A percentile compares a stretch with the other conserved stretches of the same genome.
phyloP scores from a whole-genome alignment of 495 filamentous ascomycete genomes.

The Sphaerosporella brunnea region DNA sequence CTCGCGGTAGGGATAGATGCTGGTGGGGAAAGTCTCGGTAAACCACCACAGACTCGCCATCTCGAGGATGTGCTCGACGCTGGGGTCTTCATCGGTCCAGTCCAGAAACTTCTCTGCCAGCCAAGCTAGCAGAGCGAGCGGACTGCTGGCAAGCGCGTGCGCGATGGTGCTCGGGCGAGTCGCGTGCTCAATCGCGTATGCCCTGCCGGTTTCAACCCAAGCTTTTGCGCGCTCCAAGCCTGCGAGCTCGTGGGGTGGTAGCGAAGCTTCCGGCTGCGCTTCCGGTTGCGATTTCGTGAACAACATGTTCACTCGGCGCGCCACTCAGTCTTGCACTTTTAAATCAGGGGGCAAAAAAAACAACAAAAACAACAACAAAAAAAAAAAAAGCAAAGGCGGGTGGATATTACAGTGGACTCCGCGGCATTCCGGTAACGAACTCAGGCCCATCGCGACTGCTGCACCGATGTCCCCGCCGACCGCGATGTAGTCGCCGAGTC shows the following conservation, averaged over 20 bases:
- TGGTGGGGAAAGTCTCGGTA: conserved; percentile 38
- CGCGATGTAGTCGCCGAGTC: conserved; percentile 44
- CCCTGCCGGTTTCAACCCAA: conserved; percentile 31
- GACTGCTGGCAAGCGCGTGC: conserved; percentile 37
- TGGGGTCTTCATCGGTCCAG: conserved; percentile 40
- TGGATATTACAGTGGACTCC: conserved; percentile 13
- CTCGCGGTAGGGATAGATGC: conserved; percentile 40
- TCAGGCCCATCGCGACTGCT: conserved; percentile 32
- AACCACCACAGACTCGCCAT: conserved; percentile 48
- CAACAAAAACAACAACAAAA: too few species aligned
- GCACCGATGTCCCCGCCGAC: conserved; percentile 56
- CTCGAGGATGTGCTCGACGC: conserved; percentile 38
- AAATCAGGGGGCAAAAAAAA: neutral
- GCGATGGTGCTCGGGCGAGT: conserved; percentile 45
- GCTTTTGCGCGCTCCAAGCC: too few species aligned
- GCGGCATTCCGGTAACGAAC: conserved; percentile 31
- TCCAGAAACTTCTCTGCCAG: conserved; percentile 50
- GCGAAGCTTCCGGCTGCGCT: too few species aligned
- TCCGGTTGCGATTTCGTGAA: too few species aligned
- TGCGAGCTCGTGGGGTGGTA: too few species aligned
- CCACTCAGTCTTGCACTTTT: too few species aligned
- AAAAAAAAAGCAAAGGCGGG: too few species aligned
- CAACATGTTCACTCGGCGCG: conserved; percentile 7
- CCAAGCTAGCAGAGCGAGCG: conserved; percentile 49
- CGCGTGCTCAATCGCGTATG: conserved; percentile 41